A percentile compares a stretch with the other conserved stretches of the same genome.
These are phyloP conservation scores for Gossypium thurberi DNA, from an alignment of 345 rosid genomes.

Conservation along the genomic window DNA sequence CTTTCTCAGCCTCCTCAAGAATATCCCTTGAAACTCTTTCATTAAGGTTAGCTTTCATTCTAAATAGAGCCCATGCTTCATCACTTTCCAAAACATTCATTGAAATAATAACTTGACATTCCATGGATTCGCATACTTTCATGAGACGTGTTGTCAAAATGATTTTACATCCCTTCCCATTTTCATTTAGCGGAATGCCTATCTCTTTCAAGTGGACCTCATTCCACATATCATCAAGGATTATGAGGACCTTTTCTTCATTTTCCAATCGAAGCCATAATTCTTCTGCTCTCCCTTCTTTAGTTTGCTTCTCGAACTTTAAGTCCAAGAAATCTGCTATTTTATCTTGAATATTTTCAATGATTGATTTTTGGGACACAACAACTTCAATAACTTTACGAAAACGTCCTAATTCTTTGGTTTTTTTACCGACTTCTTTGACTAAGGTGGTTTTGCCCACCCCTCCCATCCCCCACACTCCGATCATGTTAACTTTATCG, in stretches of 20 bases:
- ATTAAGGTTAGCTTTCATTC: background rate
- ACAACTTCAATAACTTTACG: background rate
- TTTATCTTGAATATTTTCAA: background rate
- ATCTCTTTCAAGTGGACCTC: background rate
- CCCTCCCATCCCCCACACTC: background rate
- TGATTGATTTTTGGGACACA: background rate
- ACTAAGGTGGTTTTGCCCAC: background rate
- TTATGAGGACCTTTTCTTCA: background rate
- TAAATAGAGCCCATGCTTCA: background rate
- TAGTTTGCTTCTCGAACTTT: background rate
- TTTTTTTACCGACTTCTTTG: background rate
- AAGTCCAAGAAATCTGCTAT: background rate
- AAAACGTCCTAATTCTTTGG: background rate
- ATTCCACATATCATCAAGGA: background rate
- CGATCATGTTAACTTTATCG: background rate
- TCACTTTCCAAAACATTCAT: background rate
- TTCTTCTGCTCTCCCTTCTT: background rate
- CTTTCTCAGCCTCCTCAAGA: too few relatives aligned
- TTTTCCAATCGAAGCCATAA: background rate
- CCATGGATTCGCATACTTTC: background rate
- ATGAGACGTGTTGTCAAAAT: background rate
- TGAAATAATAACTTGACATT: background rate
- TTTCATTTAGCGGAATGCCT: background rate
- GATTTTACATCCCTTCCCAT: background rate
- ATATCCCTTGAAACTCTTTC: background rate